Conservation (phyloP, 306 rosid genomes). For the Oemleria cerasiformis region DNA sequence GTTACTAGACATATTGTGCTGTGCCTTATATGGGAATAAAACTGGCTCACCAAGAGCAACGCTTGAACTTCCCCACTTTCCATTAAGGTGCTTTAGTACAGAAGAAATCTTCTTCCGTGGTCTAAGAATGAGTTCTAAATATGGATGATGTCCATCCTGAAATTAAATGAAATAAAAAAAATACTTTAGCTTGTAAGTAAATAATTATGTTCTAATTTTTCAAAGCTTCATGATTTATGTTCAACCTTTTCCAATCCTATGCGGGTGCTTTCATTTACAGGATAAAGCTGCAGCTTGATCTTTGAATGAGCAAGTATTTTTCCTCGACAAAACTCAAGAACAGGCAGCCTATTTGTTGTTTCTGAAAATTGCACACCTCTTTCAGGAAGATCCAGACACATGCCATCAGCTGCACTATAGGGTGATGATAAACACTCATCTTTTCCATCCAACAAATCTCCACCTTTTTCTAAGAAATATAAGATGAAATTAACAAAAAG, state of each 20-base stretch:
- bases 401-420: constrained; percentile 27
- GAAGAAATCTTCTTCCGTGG: constrained; percentile 79
- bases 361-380: constrained; percentile 19
- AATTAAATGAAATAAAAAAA: constrained; percentile 18
- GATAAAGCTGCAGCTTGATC: constrained; percentile 79
- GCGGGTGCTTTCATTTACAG: constrained; percentile 58
- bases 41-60: constrained; percentile 57
- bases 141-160: constrained; percentile 76
- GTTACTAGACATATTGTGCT: constrained; percentile 33
- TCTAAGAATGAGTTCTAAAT: constrained; percentile 73
- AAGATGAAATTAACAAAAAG: background rate
- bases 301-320: constrained; percentile 43
- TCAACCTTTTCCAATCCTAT: constrained; percentile 69
- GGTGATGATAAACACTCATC: constrained; percentile 22
- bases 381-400: constrained; percentile 10
- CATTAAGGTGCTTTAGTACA: constrained; percentile 63
- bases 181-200: background rate
- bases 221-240: constrained; percentile 27
- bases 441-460: constrained; percentile 29
- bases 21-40: constrained; percentile 53
- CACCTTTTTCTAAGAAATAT: constrained; percentile 30
- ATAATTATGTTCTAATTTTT: constrained; percentile 15
- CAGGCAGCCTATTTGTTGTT: constrained; percentile 21
- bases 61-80: constrained; percentile 77
- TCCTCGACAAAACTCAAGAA: constrained; percentile 27